Conservation (phyloP, 805 yeast genomes). For the Candida oleophila region DNA sequence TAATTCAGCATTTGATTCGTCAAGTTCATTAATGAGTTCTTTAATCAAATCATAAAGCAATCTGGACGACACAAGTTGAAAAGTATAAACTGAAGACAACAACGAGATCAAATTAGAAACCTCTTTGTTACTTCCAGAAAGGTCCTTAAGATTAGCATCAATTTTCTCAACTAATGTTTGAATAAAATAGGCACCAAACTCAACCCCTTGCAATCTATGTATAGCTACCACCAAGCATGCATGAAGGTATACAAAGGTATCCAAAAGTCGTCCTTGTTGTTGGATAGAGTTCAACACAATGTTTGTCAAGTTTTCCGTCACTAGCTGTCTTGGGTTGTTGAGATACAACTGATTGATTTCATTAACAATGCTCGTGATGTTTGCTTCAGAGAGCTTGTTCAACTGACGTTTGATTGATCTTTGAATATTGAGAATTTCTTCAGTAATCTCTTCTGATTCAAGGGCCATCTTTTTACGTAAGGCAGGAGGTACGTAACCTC, state of each 20-base stretch:
- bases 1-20: conserved; percentile 75
- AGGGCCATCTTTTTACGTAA: conserved; percentile 55
- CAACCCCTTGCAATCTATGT: conserved; percentile 78
- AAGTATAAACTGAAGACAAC: conserved; percentile 71
- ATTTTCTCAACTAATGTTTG: conserved; percentile 78
- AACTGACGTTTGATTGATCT: conserved; percentile 77
- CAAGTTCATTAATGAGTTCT: conserved; percentile 50
- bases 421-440: conserved; percentile 47
- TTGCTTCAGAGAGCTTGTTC: conserved; percentile 88
- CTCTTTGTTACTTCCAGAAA: conserved; percentile 36
- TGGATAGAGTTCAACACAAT: conserved; percentile 64
- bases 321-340: conserved; percentile 74
- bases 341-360: conserved; percentile 65
- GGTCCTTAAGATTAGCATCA: conserved; percentile 37
- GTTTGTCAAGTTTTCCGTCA: conserved; percentile 65
- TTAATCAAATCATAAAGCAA: conserved; percentile 76
- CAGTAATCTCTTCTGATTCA: conserved; percentile 33
- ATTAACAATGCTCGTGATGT: conserved; percentile 64
- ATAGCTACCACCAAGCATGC: conserved; percentile 75
- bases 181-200: conserved; percentile 83
- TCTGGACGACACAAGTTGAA: conserved; percentile 72
- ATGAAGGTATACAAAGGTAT: conserved; percentile 75
- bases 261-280: conserved; percentile 64
- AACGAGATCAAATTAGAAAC: conserved; percentile 70
- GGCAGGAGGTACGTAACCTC: conserved; percentile 83